Evolutionary conservation across 768 basidiomycete species (phyloP), one percentile per base, ranked within the genome.

Genomic region (Aureoboletus auriporus): DNA sequence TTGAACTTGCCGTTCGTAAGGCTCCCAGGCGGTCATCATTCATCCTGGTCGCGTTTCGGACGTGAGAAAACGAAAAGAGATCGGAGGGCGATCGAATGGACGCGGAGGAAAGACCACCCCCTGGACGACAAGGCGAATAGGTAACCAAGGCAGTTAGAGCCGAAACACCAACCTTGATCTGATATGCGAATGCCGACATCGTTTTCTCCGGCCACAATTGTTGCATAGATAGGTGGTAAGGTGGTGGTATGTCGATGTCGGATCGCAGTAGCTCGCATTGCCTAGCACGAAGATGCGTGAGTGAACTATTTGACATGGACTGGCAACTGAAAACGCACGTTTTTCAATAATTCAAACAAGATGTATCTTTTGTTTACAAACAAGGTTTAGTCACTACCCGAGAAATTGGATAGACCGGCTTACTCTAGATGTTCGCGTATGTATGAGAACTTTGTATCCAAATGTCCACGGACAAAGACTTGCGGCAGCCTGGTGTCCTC

Each of bases 401-500:
- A 12, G n/a, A 11, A 37, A 39, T 49, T 20, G 12, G 20, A 43
- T 17, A 45, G 46, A 39, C 31, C 7, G 2, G 64, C 80, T 62
- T 54, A 89, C 88, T 93, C 90, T 42, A 93, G 70, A 66, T 93
- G 90, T 62, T 93, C 90, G 36, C 79, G 78, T 53, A 94, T 91
- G 62, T 92, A 95, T 1, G 89, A 73, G 65, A 94, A 92, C 49
- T 69, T 77, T 2, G 82, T 80, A 27, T 82, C 75, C 13, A 78
- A 52, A 57, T 88, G 83, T 3, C 92, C 91, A 39, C 93, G 86
- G 33, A 92, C 71, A 29, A 77, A 54, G 35, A 92, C 79, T 48
- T 83, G 75, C 6, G 88, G 83, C 76, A 80, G 83, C 17, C 61
- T 53, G 20, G 47, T 48, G 35, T 66, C 63, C 29, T 57, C 62